phyloP scores from a whole-genome alignment of 768 basidiomycete species.

The Pleurotus djamor region DNA sequence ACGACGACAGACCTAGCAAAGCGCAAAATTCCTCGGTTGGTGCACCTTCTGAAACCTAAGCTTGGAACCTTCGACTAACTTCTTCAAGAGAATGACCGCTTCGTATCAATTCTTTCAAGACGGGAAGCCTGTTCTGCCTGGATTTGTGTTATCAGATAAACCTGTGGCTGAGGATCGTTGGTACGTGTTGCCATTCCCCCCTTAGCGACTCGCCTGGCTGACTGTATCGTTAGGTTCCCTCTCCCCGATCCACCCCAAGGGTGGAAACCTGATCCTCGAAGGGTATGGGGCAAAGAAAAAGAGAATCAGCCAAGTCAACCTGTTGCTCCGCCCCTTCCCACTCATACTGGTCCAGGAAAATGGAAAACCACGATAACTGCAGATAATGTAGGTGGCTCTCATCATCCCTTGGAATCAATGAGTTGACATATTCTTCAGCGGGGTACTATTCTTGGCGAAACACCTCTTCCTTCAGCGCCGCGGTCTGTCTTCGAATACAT shows the following conservation, averaged over 20 bases:
- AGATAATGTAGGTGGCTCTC: slow-evolving; percentile 55
- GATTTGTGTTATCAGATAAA: slow-evolving; percentile 70
- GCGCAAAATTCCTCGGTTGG: slow-evolving; percentile 6
- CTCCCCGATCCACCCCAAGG: slow-evolving; percentile 78
- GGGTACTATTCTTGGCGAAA: slow-evolving; percentile 84
- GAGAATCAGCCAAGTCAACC: slow-evolving; percentile 33
- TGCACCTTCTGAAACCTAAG: neutral
- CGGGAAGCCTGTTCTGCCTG: slow-evolving; percentile 68
- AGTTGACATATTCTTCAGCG: slow-evolving; percentile 46
- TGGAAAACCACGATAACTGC: slow-evolving; percentile 64
- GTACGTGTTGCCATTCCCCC: slow-evolving; percentile 34
- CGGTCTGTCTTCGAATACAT: slow-evolving; percentile 94
- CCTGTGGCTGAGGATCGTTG: slow-evolving; percentile 71
- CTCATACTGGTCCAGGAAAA: slow-evolving; percentile 26
- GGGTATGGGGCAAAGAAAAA: slow-evolving; percentile 65
- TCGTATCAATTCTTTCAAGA: slow-evolving; percentile 59
- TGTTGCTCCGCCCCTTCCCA: slow-evolving; percentile 12
- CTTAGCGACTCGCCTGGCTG: neutral
- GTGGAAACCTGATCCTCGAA: slow-evolving; percentile 83
- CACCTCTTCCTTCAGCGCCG: slow-evolving; percentile 61
- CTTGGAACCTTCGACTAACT: slow-evolving; percentile 16
- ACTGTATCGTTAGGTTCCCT: slow-evolving; percentile 59
- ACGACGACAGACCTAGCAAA: slow-evolving; percentile 50
- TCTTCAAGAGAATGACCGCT: slow-evolving; percentile 29
- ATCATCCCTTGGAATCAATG: neutral